Base-by-base conservation (phyloP, 805 yeast species). In the Suhomyces vadensis region DNA sequence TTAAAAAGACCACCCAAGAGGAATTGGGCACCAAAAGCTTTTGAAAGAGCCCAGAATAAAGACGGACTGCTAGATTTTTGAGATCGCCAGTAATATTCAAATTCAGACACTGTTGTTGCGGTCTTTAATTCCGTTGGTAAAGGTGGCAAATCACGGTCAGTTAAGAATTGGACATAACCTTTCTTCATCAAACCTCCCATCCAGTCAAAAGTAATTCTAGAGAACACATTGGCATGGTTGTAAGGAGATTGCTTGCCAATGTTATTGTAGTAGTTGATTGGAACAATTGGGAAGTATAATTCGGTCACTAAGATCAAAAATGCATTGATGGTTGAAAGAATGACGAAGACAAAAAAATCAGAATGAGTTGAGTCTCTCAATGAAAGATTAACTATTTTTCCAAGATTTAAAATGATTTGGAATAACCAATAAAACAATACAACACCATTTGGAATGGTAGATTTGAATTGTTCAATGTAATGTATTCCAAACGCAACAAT, bases 131-230 rank as follows among this genome's bases (percentile, higher is more conserved):
- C 77, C 1, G 66, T 62, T 9, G 98, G 97, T 40, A 94, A 76
- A 13, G 79, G 76, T 13, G 96, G 97, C 47, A 92, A 77, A 63
- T 92, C 97, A 2, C 69, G 64, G 53, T 77, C 75, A 63, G 49
- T 63, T 55, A 82, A 69, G 55, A 56, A 80, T 48, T 79, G 79
- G 33, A 73, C 68, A 56, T 84, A 85, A 11, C 98, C 98, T 42
- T 79, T 79, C 52, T 69, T 78, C 83, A 94, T 88, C 56, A 94
- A 69, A 1, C 78, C 81, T 16, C 89, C 82, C 95, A 94, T 88
- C 98, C 99, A 94, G 21, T 82, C 69, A 62, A 94, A 92, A 0
- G 95, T 83, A 41, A 92, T 69, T 41, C 78, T 72, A 2, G 95
- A 84, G 50, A 92, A 79, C 11, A 90, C 68, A 59, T 91, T 83